These are phyloP conservation scores for Zychaea mexicana DNA, from an alignment of 371 early-diverging fungal species.

Conservation along the genomic window DNA sequence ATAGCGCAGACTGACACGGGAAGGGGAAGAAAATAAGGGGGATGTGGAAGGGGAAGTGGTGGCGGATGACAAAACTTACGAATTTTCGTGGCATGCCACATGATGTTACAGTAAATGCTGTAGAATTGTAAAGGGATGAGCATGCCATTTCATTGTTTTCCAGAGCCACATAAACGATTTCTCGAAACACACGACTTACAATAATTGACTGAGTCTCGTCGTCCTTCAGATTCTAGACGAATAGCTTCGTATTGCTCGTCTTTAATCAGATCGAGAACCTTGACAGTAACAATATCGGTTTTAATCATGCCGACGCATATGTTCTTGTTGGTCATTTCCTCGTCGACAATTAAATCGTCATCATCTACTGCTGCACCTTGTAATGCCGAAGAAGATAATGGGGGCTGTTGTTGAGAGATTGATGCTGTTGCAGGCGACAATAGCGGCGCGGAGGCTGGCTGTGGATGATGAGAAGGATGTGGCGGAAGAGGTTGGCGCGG, in stretches of 20 bases:
- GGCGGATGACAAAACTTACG: slow-evolving; percentile 19
- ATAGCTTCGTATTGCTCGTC: slow-evolving; percentile 43
- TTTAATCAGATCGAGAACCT: slow-evolving; percentile 26
- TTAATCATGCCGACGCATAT: slow-evolving; percentile 48
- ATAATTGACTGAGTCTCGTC: slow-evolving; percentile 30
- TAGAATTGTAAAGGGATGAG: neutral
- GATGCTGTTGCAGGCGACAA: neutral
- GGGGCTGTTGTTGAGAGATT: neutral
- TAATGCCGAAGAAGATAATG: too few species aligned
- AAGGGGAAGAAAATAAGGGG: neutral
- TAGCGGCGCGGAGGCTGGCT: neutral
- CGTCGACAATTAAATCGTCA: slow-evolving; percentile 26
- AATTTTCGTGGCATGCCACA: slow-evolving; percentile 27
- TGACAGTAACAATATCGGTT: slow-evolving; percentile 42
- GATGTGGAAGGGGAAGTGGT: neutral
- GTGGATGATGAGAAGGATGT: neutral
- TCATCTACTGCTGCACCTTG: neutral
- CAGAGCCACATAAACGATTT: too few species aligned
- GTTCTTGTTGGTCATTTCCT: slow-evolving; percentile 27
- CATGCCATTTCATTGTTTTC: neutral
- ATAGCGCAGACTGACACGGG: neutral
- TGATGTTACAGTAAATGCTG: slow-evolving; percentile 35
- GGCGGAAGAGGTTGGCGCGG: neutral
- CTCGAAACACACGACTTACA: slow-evolving; percentile 20
- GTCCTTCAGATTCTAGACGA: slow-evolving; percentile 33